phyloP scores from a whole-genome alignment of 2,329 filamentous ascomycete species.

The Colletotrichum sp. region DNA sequence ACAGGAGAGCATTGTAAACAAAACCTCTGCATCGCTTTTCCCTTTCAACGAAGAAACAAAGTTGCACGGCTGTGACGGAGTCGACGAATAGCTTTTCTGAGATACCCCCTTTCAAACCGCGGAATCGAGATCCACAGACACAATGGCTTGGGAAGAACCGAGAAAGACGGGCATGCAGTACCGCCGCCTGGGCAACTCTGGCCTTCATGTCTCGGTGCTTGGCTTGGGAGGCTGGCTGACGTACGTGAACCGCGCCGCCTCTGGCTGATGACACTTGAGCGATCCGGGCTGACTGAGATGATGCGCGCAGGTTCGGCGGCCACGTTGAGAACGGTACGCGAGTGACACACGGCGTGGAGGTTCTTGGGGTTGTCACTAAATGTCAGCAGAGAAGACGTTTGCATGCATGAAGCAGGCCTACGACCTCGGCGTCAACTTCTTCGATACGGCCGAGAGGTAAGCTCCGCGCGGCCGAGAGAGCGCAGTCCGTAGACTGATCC shows the following conservation, averaged over 20 bases:
- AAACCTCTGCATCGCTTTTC: background rate
- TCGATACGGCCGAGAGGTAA: constrained; percentile 61
- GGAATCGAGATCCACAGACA: constrained; percentile 6
- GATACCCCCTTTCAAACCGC: background rate
- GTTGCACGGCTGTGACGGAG: background rate
- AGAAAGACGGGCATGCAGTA: constrained; percentile 50
- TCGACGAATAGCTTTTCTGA: background rate
- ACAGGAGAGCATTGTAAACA: background rate
- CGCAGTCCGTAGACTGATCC: constrained; percentile 26
- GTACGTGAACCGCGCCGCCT: background rate
- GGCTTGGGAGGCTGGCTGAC: constrained; percentile 71
- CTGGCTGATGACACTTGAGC: constrained; percentile 33
- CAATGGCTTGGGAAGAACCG: constrained; percentile 49
- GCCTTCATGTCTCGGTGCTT: constrained; percentile 71
- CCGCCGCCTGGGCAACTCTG: constrained; percentile 53
- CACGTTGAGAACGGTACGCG: constrained; percentile 33
- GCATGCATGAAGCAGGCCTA: constrained; percentile 68
- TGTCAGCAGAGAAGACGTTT: constrained; percentile 56
- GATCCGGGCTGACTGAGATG: constrained; percentile 1
- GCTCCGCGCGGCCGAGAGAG: background rate
- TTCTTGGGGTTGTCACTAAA: background rate
- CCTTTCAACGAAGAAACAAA: background rate
- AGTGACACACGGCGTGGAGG: background rate
- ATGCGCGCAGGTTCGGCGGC: constrained; percentile 28
- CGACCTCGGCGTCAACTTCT: constrained; percentile 67